phyloP scores from a whole-genome alignment of 1,284 basidiomycete species.

The Porodaedalea pini region DNA sequence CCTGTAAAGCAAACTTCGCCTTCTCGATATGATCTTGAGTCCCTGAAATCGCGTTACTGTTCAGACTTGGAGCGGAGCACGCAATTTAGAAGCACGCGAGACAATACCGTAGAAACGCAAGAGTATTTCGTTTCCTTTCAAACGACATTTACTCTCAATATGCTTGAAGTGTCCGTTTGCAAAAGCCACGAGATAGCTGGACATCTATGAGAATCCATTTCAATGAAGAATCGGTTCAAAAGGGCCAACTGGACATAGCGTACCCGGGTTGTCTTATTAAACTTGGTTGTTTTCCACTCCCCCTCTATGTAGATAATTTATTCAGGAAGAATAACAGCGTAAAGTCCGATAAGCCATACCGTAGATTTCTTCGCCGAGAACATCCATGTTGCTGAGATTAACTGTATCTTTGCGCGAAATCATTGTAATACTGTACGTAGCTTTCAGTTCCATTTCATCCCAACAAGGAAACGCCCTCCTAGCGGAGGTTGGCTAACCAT shows the following conservation, averaged over 20 bases:
- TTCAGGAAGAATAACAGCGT: neutral
- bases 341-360: neutral
- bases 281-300: conserved; percentile 79
- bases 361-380: conserved; percentile 50
- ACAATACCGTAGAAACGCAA: conserved; percentile 75
- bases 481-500: conserved; percentile 78
- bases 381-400: conserved; percentile 86
- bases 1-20: conserved; percentile 81
- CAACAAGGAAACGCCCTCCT: conserved; percentile 83
- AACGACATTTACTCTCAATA: conserved; percentile 75
- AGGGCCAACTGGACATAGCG: conserved; percentile 8
- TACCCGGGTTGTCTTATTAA: conserved; percentile 66
- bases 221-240: neutral
- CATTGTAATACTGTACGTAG: conserved; percentile 80
- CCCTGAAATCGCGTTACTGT: conserved; percentile 39
- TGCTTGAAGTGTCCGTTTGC: conserved; percentile 83
- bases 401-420: conserved; percentile 75
- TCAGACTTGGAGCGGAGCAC: neutral
- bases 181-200: conserved; percentile 88
- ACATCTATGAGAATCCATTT: conserved; percentile 48
- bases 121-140: conserved; percentile 80
- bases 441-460: conserved; percentile 93
- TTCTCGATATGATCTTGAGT: conserved; percentile 86
- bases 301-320: conserved; percentile 28
- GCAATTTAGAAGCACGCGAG: conserved; percentile 13